Evolutionary conservation across 495 filamentous ascomycete genomes (phyloP), one percentile per base, ranked within the genome.

Genomic region (Penicillium angulare): DNA sequence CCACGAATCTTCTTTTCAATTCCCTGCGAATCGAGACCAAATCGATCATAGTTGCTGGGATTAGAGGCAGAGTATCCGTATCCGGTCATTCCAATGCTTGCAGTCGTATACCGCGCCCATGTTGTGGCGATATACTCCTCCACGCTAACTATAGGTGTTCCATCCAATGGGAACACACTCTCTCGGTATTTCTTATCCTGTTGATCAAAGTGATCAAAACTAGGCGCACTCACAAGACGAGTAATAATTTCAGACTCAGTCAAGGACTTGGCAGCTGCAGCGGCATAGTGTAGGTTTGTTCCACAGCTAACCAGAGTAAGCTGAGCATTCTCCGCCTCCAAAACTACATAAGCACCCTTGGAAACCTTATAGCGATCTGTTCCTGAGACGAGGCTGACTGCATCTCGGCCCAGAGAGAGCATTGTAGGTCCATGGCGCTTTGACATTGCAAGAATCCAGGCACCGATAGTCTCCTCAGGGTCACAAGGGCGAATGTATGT

Each of bases 401-500:
- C 34, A 18, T 75, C 62, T 7, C 72, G 65, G 0, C 49, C 60
- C 3, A 66, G 45, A 10, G 67, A 68, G 40, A 75, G 65, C 34
- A 74, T 74, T 5, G 58, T 56, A 2, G 69, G 57, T 7, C 43
- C 64, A 24, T 66, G 33, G 8, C 56, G 63, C 7, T 58, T 58
- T 7, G 51, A 46, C 16, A 81, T 36, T 1, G 74, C 77, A 10
- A 56, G 31, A 10, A 67, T 65, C 55, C 58, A 79, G n/a, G 78
- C 77, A 29, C 38, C 48, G 18, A 36, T 51, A 3, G 32, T 23
- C 31, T 51, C 77, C 55, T 80, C 76, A 21, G 60, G 60, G 50
- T 80, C 75, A 16, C 56, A 57, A 1, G 76, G 76, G 10, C 78
- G 68, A 32, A 79, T 72, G 64, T 77, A 75, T 16, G 69, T 63